Evolutionary conservation across 345 rosid genomes (phyloP), one percentile per base, ranked within the genome.

Genomic region (Euclidium syriacum): DNA sequence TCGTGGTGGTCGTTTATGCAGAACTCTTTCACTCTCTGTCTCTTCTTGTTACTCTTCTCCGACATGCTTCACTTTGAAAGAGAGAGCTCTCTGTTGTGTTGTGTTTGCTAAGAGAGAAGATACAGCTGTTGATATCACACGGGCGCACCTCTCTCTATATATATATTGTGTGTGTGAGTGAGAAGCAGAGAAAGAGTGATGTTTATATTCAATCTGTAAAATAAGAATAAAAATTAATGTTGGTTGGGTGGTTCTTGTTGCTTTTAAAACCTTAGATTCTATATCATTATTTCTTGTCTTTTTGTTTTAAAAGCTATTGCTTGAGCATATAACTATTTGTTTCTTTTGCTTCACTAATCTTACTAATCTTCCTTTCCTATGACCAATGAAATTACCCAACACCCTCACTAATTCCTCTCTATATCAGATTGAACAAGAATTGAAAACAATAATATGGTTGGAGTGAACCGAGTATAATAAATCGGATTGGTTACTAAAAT

Each of bases 1-100:
- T 92, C 96, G 6, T 73, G 43, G 75, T 92, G 88, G 79, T 92
- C 95, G 81, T 92, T 92, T 75, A 92, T 79, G 64, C 25, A 42
- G 73, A 82, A 83, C 53, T 48, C 18, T 17, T 27, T 56, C 50
- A 71, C 14, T 63, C 65, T 65, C n/a, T 48, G 75, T 49, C 75
- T 64, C 70, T 71, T 64, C 46, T 58, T 71, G 68, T 65, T 47
- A 38, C 24, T 25, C 46, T 34, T 47, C 58, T 66, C 76, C 76
- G 63, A 60, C 67, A 66, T 77, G 22, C 14, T 44, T 1, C 19
- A 22, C 7, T 22, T 10, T 26, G 46, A 61, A 19, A 34, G 39
- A 49, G 48, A 43, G 49, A 41, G n/a, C n/a, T n/a, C n/a, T n/a
- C n/a, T n/a, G n/a, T n/a, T n/a, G n/a, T n/a, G n/a, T n/a, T 36